A percentile compares a stretch with the other conserved stretches of the same genome.
phyloP scores from a whole-genome alignment of 805 yeast species.

The Myxozyma neglecta region DNA sequence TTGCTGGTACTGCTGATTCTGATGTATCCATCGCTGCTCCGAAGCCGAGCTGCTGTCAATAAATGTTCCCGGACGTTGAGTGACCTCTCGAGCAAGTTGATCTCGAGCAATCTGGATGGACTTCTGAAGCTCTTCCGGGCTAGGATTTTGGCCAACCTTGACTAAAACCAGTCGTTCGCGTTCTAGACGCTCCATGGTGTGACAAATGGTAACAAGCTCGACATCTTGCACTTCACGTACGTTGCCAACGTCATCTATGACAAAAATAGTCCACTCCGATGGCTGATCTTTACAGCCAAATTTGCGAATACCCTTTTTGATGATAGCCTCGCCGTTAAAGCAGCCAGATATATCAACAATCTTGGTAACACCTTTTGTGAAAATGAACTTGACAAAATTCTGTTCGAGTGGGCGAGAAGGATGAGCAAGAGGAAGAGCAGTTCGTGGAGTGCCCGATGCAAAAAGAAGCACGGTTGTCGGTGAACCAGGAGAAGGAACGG shows the following conservation, averaged over 20 bases:
- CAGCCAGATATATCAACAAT: conserved; percentile 74
- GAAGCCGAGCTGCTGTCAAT: conserved; percentile 5
- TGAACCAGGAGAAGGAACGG: conserved; percentile 4
- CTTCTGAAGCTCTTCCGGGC: conserved; percentile 36
- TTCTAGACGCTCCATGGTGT: conserved; percentile 68
- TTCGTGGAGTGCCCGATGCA: conserved; percentile 7
- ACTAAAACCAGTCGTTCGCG: conserved; percentile 71
- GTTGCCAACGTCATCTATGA: conserved; percentile 58
- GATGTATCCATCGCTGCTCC: neutral
- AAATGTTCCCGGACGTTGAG: conserved; percentile 23
- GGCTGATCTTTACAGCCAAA: conserved; percentile 41
- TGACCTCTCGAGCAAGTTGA: conserved; percentile 21
- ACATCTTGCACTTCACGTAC: conserved; percentile 64
- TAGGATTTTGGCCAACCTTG: conserved; percentile 62
- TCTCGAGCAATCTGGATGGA: conserved; percentile 29
- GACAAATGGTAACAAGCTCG: conserved; percentile 79
- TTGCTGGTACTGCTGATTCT: neutral
- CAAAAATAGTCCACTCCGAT: conserved; percentile 47
- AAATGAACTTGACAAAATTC: conserved; percentile 58
- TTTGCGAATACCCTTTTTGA: conserved; percentile 62
- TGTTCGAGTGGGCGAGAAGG: conserved; percentile 19
- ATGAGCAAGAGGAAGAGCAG: conserved; percentile 5
- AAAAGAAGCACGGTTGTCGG: conserved; percentile 1
- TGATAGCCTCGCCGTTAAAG: conserved; percentile 75
- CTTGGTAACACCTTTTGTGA: conserved; percentile 70